Conservation (phyloP, 2,329 filamentous ascomycete species). For the Aureobasidium melanogenum region DNA sequence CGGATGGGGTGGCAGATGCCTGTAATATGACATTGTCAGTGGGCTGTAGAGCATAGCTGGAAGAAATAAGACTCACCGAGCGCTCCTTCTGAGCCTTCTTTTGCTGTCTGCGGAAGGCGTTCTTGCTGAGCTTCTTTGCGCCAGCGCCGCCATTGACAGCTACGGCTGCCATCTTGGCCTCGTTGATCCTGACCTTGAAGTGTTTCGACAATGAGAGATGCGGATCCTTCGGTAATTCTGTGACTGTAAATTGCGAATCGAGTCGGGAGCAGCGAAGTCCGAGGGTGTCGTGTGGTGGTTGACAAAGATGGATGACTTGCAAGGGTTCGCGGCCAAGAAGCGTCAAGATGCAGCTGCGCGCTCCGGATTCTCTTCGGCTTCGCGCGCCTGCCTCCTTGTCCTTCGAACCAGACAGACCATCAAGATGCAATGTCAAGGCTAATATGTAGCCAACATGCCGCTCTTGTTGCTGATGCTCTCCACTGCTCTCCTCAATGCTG, state of each 20-base stretch:
- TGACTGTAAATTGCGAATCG: not conserved
- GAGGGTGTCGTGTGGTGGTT: not conserved
- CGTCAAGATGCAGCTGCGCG: not conserved
- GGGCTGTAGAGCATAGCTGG: conserved; percentile 20
- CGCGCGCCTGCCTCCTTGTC: not conserved
- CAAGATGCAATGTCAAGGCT: not conserved
- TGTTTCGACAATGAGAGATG: not conserved
- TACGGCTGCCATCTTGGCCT: conserved; percentile 25
- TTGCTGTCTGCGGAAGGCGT: conserved; percentile 83
- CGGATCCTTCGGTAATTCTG: not conserved
- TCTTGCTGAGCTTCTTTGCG: conserved; percentile 71
- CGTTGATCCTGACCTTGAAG: not conserved
- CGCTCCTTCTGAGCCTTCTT: conserved; percentile 82
- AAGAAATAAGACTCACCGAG: conserved; percentile 33
- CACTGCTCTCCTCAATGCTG: not conserved
- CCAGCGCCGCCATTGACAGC: conserved; percentile 22
- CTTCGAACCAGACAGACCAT: not conserved
- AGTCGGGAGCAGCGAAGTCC: not conserved
- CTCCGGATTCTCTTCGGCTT: conserved; percentile 1
- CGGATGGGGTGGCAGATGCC: conserved; percentile 19
- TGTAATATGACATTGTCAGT: conserved; percentile 23
- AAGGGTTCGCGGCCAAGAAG: not conserved
- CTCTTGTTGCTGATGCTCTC: not conserved
- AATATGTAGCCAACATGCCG: not conserved
- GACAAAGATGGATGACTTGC: not conserved